Evolutionary conservation across 129 eudicot species (phyloP), one percentile per base, ranked within the genome.

Genomic region (Arctium minus): DNA sequence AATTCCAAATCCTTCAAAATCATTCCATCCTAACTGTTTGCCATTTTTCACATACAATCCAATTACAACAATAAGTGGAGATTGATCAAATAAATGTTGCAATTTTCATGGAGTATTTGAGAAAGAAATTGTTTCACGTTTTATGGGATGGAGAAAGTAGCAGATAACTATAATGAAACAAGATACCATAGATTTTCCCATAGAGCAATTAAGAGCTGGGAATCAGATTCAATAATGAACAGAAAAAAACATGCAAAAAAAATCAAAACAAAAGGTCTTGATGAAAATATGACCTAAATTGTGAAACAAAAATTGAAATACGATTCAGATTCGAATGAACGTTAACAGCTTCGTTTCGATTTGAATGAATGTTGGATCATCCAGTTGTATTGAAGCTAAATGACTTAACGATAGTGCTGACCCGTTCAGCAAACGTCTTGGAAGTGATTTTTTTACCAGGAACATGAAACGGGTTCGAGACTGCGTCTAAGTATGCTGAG

Each of bases 361-460:
- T 42, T 12, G 27, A 30, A 13, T 11, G 64, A 78, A 37, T 8
- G 11, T 32, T 69, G 48, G 27, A 56, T 89, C 88, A 92, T 65
- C 93, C 86, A 80, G 85, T 75, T 79, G 93, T 68, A 90, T 87
- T 89, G 80, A 91, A 86, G 39, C 97, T 96, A 79, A 96, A 91
- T 42, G 98, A 92, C 92, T 90, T 93, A 17, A 96, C 99, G 69
- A 96, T 96, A 35, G 80, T 79, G 77, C 90, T 93, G 75, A 96
- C 99, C 80, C 94, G 86, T 80, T 85, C 97, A 65, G 96, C 97
- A 83, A 96, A 96, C 0, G 88, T 88, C 78, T 80, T 88, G 77
- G 98, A 96, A 38, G 96, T 96, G 70, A 96, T 93, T 90, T 96
- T 96, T 83, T 96, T 96, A 48, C 99, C 99, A 1, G 98, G 99